Base-by-base conservation (phyloP, 164 flowering plant genomes). In the Akebia trifoliata region DNA sequence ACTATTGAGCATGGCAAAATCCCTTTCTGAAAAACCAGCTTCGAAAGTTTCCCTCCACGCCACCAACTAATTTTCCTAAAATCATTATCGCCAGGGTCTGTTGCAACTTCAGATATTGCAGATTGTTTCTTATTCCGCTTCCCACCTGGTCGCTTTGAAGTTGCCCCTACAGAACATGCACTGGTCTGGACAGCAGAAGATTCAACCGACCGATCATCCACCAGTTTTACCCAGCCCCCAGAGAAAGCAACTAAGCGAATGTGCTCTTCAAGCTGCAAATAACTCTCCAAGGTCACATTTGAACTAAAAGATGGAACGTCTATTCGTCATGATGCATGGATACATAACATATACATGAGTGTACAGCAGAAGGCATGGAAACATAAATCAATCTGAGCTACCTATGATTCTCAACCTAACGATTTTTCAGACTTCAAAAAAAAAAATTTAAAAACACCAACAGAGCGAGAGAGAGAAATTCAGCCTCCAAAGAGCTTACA, bases 221-320 rank as follows among this genome's bases (percentile, higher is more conserved):
- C 83, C 58, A 73, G 68, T 76, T 90, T 94, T 38, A 76, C 26
- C 99, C 99, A 94, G 18, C 78, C 93, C 6, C 82, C 78, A 57
- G 90, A 85, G 58, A 88, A 64, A 71, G 90, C 86, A 63, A 85
- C 63, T 1, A 18, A 5, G 21, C 80, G 82, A 17, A 94, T 76
- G 61, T 85, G 80, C 64, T 79, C 78, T 79, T 83, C 99, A 59
- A 94, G 79, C 99, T 94, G 91, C 79, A 83, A 50, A 45, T 18
- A 39, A 45, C 35, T 48, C 14, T 47, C 54, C n/a, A 37, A 52
- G 31, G 32, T 44, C 14, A 42, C 12, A 36, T 8, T 35, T 47
- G 24, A 35, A 53, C 30, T 11, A 35, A 36, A 40, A 9, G n/a
- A 50, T 12, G 44, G 30, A 14, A 18, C 29, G 22, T 30, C 29